These are phyloP conservation scores for Globisporangium solare DNA, from an alignment of 352 stramenopile genomes.

Conservation along the genomic window DNA sequence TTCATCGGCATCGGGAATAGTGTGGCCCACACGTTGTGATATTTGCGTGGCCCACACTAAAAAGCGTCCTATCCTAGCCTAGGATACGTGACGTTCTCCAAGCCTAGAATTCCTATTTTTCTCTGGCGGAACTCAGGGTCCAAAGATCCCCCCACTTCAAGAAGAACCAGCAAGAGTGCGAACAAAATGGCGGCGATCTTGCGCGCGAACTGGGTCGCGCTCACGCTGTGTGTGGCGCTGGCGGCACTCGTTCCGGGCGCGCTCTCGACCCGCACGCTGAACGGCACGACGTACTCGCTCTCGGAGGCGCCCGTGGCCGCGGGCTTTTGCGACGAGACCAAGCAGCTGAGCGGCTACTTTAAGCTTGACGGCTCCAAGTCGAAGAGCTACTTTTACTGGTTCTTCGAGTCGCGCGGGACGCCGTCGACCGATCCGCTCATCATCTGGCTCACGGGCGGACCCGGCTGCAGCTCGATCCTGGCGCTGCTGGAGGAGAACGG, in stretches of 20 bases:
- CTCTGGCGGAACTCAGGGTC: too few species aligned
- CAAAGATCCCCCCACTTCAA: too few species aligned
- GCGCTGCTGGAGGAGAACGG: constrained; percentile 95
- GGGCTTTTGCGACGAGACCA: constrained; percentile 69
- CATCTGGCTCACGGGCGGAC: constrained; percentile 97
- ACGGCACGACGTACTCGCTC: constrained; percentile 38
- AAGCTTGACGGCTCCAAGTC: constrained; percentile 72
- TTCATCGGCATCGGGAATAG: too few species aligned
- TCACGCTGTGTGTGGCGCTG: not conserved
- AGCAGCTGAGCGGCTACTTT: constrained; percentile 83
- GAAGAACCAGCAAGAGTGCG: not conserved
- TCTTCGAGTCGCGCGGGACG: constrained; percentile 89
- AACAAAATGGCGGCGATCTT: not conserved
- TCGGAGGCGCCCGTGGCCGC: constrained; percentile 50
- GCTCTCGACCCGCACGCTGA: constrained; percentile 1
- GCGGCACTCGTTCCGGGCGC: not conserved
- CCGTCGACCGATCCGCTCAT: constrained; percentile 90
- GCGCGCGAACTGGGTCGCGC: not conserved
- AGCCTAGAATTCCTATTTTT: too few species aligned
- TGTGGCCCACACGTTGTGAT: too few species aligned
- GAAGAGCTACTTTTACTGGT: constrained; percentile 97
- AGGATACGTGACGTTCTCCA: too few species aligned
- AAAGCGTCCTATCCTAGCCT: too few species aligned
- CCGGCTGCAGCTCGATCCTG: constrained; percentile 92
- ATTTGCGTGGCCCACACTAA: too few species aligned